Conservation (phyloP, 1,284 basidiomycete genomes). For the Marasmius fiardii region DNA sequence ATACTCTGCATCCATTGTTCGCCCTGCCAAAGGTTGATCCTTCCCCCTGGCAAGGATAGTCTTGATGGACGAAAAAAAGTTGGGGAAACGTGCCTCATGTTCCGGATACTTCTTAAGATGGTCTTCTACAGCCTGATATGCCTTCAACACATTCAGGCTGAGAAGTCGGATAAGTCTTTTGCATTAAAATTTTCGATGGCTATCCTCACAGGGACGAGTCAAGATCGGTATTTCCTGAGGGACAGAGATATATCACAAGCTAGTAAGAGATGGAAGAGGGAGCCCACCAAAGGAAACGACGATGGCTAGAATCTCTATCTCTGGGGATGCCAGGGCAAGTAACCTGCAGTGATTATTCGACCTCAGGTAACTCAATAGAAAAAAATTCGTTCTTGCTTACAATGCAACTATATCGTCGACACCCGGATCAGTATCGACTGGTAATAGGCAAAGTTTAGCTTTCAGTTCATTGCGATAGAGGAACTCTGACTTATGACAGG, state of each 20-base stretch:
- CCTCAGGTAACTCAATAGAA: constrained; percentile 2
- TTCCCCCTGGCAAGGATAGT: constrained; percentile 70
- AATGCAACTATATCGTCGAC: constrained; percentile 89
- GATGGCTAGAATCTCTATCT: constrained; percentile 76
- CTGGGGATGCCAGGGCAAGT: constrained; percentile 70
- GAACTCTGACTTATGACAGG: constrained; percentile 5
- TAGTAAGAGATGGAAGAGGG: neutral
- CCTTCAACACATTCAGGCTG: constrained; percentile 76
- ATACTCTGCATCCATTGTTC: constrained; percentile 79
- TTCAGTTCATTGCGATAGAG: neutral
- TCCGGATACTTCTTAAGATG: constrained; percentile 63
- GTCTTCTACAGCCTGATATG: constrained; percentile 67
- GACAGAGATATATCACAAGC: constrained; percentile 8
- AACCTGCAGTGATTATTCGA: constrained; percentile 39
- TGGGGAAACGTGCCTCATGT: constrained; percentile 57
- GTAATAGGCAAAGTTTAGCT: neutral
- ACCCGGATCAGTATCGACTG: constrained; percentile 85
- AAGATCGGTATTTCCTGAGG: constrained; percentile 67
- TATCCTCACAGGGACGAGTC: constrained; percentile 53
- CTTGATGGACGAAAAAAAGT: constrained; percentile 44
- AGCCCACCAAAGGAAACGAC: constrained; percentile 73
- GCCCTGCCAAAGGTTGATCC: constrained; percentile 73
- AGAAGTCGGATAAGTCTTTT: neutral
- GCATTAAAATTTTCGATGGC: neutral
- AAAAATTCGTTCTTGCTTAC: constrained; percentile 37